A percentile compares a stretch with the other conserved stretches of the same genome.
These are phyloP conservation scores for Picochlorum sp. DNA, from an alignment of 139 green algal species.

Conservation along the genomic window DNA sequence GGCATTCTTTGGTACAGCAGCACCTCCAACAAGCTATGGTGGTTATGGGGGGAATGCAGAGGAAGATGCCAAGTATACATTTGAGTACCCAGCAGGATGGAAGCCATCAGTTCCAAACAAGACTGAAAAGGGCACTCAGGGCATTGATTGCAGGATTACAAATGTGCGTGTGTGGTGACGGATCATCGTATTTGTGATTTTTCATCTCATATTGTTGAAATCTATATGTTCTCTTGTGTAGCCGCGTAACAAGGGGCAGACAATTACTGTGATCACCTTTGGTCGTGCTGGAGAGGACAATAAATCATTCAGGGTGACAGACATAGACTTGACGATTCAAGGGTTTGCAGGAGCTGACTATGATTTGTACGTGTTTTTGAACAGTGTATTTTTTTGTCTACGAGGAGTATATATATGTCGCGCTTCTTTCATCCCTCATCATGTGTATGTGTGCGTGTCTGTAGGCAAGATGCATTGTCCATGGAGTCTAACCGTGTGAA, in stretches of 20 bases:
- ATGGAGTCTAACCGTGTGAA: constrained; percentile 1
- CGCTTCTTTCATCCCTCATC: not conserved
- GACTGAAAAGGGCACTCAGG: constrained; percentile 79
- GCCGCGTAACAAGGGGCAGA: constrained; percentile 7
- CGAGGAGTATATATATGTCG: not conserved
- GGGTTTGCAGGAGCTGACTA: constrained; percentile 84
- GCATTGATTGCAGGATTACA: constrained; percentile 67
- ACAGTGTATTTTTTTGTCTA: too few relatives aligned
- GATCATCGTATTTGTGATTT: not conserved
- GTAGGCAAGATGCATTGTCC: constrained; percentile 12
- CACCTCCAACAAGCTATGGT: constrained; percentile 69
- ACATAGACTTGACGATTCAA: constrained; percentile 66
- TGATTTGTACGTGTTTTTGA: constrained; percentile 53
- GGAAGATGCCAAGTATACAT: constrained; percentile 62
- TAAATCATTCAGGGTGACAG: constrained; percentile 60
- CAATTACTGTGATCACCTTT: constrained; percentile 55
- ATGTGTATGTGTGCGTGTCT: not conserved
- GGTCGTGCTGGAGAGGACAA: constrained; percentile 75
- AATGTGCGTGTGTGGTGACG: constrained; percentile 20
- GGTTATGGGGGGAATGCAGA: constrained; percentile 72
- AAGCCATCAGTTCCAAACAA: constrained; percentile 67
- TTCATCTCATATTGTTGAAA: not conserved
- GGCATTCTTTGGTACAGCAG: constrained; percentile 53
- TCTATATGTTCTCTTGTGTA: not conserved
- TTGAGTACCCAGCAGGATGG: constrained; percentile 70